Conservation (phyloP, 2,329 filamentous ascomycete species). For the Nemania sp. region DNA sequence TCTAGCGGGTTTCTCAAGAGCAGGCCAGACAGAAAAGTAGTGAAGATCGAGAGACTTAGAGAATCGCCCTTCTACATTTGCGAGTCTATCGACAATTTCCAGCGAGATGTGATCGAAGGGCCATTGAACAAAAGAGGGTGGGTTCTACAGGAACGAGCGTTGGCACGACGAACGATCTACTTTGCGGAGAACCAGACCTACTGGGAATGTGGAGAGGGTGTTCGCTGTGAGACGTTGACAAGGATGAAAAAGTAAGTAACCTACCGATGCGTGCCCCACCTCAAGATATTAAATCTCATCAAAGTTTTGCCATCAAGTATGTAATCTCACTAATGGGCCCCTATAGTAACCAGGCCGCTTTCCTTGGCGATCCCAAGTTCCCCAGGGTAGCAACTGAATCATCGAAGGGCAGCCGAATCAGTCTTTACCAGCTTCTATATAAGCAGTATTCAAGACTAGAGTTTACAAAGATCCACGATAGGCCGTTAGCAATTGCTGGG, state of each 20-base stretch:
- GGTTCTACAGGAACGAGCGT: conserved; percentile 56
- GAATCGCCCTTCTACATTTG: conserved; percentile 46
- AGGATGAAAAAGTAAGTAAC: conserved; percentile 52
- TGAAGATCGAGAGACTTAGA: conserved; percentile 19
- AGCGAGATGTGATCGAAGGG: conserved; percentile 49
- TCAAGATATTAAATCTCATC: neutral
- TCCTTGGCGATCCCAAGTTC: conserved; percentile 50
- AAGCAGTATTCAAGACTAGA: conserved; percentile 31
- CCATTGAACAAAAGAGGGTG: conserved; percentile 53
- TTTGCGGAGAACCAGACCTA: conserved; percentile 54
- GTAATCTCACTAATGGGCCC: conserved; percentile 1
- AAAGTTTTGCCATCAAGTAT: neutral
- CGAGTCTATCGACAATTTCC: conserved; percentile 52
- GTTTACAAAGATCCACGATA: conserved; percentile 31
- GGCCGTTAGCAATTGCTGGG: conserved; percentile 36
- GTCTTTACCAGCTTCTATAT: conserved; percentile 36
- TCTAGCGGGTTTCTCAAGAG: conserved; percentile 43
- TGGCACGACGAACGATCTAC: conserved; percentile 54
- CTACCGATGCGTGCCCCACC: neutral
- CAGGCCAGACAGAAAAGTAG: conserved; percentile 12
- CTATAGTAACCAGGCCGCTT: conserved; percentile 42
- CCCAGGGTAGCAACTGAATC: conserved; percentile 27
- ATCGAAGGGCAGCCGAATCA: conserved; percentile 32
- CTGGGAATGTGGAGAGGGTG: conserved; percentile 54
- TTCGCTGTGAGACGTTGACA: conserved; percentile 53